Percentiles rank a stretch among this genome's conserved stretches.
Conservation (phyloP, 1,284 basidiomycete species). For the Exobasidium rhododendri region DNA sequence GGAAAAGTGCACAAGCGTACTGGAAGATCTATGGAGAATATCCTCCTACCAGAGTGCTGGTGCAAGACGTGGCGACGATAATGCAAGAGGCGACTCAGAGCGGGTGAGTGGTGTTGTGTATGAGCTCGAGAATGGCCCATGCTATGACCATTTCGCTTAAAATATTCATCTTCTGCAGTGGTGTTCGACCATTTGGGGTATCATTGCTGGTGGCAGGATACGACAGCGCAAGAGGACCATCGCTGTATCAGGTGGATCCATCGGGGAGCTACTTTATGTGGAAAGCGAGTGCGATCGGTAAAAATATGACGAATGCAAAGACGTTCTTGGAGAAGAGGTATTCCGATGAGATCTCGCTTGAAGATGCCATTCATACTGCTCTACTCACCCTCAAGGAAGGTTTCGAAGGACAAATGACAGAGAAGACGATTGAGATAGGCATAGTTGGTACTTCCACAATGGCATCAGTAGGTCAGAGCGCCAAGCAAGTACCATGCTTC, state of each 20-base stretch:
- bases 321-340: constrained; percentile 96
- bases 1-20: constrained; percentile 96
- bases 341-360: constrained; percentile 97
- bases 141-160: too few relatives aligned
- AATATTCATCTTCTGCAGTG: constrained; percentile 62
- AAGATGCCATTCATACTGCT: constrained; percentile 99
- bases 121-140: too few relatives aligned
- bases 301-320: constrained; percentile 99
- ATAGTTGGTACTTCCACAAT: constrained; percentile 63
- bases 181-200: constrained; percentile 96
- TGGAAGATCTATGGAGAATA: constrained; percentile 99
- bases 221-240: constrained; percentile 85
- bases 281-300: constrained; percentile 99
- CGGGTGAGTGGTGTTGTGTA: constrained; percentile 64
- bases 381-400: constrained; percentile 96
- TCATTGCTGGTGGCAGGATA: constrained; percentile 94
- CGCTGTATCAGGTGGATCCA: constrained; percentile 96
- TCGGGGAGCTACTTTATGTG: constrained; percentile 91
- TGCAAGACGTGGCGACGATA: constrained; percentile 92
- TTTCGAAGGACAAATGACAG: constrained; percentile 99
- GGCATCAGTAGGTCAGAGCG: constrained; percentile 27
- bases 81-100: constrained; percentile 99
- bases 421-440: constrained; percentile 99
- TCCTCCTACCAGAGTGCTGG: constrained; percentile 92
- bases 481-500: constrained; percentile 40